Base-by-base conservation (phyloP, 129 eudicot species). In the Artemisia annua region DNA sequence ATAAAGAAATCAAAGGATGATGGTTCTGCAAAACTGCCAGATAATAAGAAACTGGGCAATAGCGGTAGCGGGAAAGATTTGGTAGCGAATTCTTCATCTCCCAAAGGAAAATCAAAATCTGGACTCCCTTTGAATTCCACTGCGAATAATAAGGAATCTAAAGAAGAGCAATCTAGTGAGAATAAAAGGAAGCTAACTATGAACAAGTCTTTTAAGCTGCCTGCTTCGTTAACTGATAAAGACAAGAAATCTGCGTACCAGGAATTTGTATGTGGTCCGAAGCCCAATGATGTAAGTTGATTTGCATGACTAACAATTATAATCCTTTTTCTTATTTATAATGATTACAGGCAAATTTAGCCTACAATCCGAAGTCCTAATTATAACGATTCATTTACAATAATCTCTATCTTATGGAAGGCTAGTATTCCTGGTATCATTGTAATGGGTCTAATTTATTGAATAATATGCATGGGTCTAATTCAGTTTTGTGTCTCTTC, bases 221-320 rank as follows among this genome's bases (percentile, higher is more conserved):
- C 81, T 20, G 74, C 64, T n/a, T 58, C 60, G 35, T 53, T 60
- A 30, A 46, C 53, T 3, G 39, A 71, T 30, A 67, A 19, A 67
- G 80, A 80, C 49, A 75, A 49, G 17, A 57, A 56, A 74, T 63
- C 68, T 55, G 57, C n/a, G 44, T 79, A 74, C 74, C 59, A 71
- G 75, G 75, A 61, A 62, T 81, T 81, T 24, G 83, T 79, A 50
- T 81, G 88, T 48, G 73, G 79, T 48, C 77, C 70, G 70, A 85
- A 79, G 35, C 89, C 95, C 44, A 81, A 69, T 67, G 76, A 49
- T 71, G 96, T 90, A 87, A 88, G 97, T 91, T 83, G 55, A 66
- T 48, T 85, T 13, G 32, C 10, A 2, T 8, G 50, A 55, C 16
- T 64, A 13, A 53, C 26, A 52, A 19, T 52, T 77, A 49, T 18